Evolutionary conservation across 176 grass and related monocot species (phyloP).

Genomic region (Urochloa ruziziensis): DNA sequence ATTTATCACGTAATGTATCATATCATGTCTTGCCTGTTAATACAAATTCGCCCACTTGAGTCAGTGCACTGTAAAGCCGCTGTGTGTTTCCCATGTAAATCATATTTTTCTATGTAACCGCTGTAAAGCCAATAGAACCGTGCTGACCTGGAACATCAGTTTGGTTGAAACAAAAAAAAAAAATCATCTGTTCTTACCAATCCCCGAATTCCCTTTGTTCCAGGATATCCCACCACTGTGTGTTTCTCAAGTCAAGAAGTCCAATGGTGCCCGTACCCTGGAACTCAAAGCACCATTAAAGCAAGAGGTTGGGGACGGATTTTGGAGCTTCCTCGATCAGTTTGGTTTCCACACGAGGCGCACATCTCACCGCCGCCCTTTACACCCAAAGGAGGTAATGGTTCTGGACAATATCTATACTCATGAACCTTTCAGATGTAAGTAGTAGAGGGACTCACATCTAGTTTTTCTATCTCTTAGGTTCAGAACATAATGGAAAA

Average conservation of each 20-base stretch:
- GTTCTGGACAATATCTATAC: neutral
- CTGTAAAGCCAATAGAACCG: neutral
- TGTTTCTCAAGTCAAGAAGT: slow-evolving; percentile 22
- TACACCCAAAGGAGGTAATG: slow-evolving; percentile 35
- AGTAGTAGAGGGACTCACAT: neutral
- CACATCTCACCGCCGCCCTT: neutral
- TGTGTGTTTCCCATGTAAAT: too few species aligned
- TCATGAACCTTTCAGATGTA: neutral
- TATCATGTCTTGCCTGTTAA: neutral
- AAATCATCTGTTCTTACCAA: neutral
- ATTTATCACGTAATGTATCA: neutral
- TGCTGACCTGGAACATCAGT: neutral
- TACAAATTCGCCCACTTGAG: neutral
- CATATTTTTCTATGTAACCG: neutral
- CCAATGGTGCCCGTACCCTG: slow-evolving; percentile 33
- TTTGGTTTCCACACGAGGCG: slow-evolving; percentile 27
- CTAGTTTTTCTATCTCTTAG: slow-evolving; percentile 41
- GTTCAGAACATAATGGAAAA: slow-evolving; percentile 51
- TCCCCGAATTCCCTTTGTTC: neutral
- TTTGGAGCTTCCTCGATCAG: slow-evolving; percentile 44
- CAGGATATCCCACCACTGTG: slow-evolving; percentile 30
- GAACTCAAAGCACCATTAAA: slow-evolving; percentile 27
- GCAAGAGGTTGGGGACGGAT: slow-evolving; percentile 20
- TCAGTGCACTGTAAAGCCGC: too few species aligned
- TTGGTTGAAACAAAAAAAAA: neutral